Base-by-base conservation (phyloP, 768 basidiomycete genomes). In the Coprinopsis cinerea region DNA sequence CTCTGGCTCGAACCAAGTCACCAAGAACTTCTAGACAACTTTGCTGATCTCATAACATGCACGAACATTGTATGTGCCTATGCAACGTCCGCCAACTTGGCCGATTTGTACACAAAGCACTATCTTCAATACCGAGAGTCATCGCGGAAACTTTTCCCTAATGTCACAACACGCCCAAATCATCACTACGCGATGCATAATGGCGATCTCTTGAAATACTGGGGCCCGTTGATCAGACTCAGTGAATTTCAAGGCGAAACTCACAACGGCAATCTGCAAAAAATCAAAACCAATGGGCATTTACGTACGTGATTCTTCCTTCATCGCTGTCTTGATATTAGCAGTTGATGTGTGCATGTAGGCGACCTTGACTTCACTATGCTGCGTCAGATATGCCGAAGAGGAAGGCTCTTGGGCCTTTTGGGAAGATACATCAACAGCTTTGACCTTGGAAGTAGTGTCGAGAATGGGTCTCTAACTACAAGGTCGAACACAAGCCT, bases 161-260 rank as follows among this genome's bases (percentile, higher is more conserved):
- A 54, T 41, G 27, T 34, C 25, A 15, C 24, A 35, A 48, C 59
- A 0, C 44, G 53, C 2, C 61, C 61, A 24, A 63, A 63, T 43
- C 59, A 63, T 44, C 59, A 63, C 20, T 59, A 47, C 50, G 58
- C 61, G 0, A 61, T 63, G 58, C 61, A 62, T 18, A 49, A 43
- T 35, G 27, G 4, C 24, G 27, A 30, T 26, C 26, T 43, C 2
- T 3, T 49, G 18, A 42, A 44, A 20, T 49, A 43, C 41, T 49
- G 48, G 48, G 48, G 48, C 5, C 48, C 48, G 2, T 23, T 49
- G 14, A 32, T 43, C 10, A 13, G 24, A 11, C 25, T 44, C 28
- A 30, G 26, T 30, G 40, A 36, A 15, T 50, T 22, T 18, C 48
- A 9, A 23, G 35, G 15, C 34, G 48, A 49, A 23, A 10, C n/a